phyloP scores from a whole-genome alignment of 2,329 filamentous ascomycete genomes.

The Diaporthe longicolla region DNA sequence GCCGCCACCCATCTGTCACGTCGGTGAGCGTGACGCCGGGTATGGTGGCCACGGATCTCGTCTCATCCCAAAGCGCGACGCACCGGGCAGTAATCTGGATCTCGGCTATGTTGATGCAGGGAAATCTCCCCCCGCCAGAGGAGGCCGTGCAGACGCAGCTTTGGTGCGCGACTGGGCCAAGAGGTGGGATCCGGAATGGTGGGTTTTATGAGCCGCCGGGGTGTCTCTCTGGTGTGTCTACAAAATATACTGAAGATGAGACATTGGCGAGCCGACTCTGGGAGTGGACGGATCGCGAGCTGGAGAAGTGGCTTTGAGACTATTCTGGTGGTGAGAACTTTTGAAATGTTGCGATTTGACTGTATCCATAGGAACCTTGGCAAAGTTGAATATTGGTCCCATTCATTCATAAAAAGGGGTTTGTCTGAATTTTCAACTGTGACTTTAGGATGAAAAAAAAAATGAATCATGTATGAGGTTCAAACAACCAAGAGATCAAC shows the following conservation, averaged over 20 bases:
- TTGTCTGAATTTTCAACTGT: no score
- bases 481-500: neutral
- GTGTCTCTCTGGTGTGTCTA: neutral
- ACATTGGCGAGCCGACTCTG: neutral
- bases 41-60: slow-evolving; percentile 53
- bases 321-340: no score
- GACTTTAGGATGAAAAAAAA: no score
- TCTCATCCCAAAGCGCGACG: neutral
- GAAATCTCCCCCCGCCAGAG: neutral
- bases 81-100: neutral
- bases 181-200: neutral
- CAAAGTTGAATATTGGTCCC: no score
- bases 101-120: neutral
- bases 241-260: neutral
- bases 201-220: neutral
- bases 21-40: slow-evolving; percentile 56
- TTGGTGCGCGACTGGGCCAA: neutral
- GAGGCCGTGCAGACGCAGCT: neutral
- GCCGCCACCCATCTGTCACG: slow-evolving; percentile 55
- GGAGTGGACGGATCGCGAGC: neutral
- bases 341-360: no score
- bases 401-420: no score
- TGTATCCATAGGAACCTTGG: no score
- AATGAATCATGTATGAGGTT: neutral
- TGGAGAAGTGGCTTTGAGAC: neutral